Percentiles rank a stretch among this genome's conserved stretches.
These are phyloP conservation scores for Thermomucor indicae-seudaticae DNA, from an alignment of 371 early-diverging fungal species.

Conservation along the genomic window DNA sequence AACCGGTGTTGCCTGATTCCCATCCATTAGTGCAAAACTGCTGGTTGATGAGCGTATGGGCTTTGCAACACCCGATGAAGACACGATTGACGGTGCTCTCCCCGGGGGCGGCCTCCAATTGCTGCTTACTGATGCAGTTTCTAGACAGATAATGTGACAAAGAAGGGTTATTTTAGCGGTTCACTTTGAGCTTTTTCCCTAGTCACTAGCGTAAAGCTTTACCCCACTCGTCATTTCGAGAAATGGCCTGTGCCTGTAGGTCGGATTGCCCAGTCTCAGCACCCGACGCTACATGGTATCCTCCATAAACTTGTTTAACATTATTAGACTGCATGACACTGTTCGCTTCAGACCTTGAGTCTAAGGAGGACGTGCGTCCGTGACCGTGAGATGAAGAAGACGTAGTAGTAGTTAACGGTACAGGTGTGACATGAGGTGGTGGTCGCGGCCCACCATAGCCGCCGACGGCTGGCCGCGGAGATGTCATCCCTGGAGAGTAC, in stretches of 20 bases:
- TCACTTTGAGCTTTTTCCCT: background rate
- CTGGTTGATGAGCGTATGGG: slow-evolving; percentile 14
- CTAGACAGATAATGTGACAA: slow-evolving; percentile 1
- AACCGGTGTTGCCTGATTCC: background rate
- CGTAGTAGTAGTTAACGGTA: background rate
- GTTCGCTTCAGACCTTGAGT: slow-evolving; percentile 11
- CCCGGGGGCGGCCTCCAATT: slow-evolving; percentile 13
- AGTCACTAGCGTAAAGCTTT: background rate
- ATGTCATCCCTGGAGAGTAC: slow-evolving; percentile 13
- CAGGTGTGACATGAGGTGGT: slow-evolving; percentile 2
- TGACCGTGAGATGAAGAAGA: background rate
- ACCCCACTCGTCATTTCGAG: slow-evolving; percentile 14
- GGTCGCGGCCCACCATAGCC: slow-evolving; percentile 3
- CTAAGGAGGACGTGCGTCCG: slow-evolving; percentile 8
- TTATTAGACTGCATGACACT: slow-evolving; percentile 4
- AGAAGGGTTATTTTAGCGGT: too few species aligned
- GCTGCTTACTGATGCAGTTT: slow-evolving; percentile 10
- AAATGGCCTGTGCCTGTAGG: background rate
- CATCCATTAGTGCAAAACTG: slow-evolving; percentile 6
- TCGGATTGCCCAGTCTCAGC: background rate
- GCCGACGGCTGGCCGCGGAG: too few species aligned
- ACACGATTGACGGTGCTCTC: slow-evolving; percentile 26
- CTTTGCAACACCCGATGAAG: slow-evolving; percentile 8
- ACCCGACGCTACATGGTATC: background rate
- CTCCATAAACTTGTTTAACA: background rate